A percentile compares a stretch with the other conserved stretches of the same genome.
Conservation (phyloP, 805 yeast genomes). For the Torulaspora gathmanii region DNA sequence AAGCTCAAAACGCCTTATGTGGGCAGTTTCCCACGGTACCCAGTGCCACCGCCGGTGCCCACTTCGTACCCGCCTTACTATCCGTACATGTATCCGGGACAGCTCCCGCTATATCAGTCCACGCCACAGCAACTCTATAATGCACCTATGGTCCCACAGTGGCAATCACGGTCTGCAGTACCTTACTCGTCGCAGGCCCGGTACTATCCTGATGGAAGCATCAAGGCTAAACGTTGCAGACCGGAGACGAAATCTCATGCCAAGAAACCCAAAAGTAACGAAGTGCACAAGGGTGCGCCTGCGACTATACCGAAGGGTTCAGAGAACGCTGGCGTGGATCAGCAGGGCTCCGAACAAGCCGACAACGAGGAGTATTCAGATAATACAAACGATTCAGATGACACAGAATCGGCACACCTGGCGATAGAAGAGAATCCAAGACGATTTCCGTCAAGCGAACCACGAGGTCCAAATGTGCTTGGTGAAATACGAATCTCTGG, state of each 20-base stretch:
- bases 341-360: neutral
- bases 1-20: slow-evolving; percentile 15
- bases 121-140: slow-evolving; percentile 5
- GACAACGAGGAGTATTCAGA: neutral
- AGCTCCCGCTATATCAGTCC: slow-evolving; percentile 10
- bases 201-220: slow-evolving; percentile 10
- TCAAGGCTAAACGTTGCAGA: slow-evolving; percentile 4
- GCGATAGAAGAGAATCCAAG: slow-evolving; percentile 29
- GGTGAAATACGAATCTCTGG: slow-evolving; percentile 29
- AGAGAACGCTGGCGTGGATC: neutral
- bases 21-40: slow-evolving; percentile 10
- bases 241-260: neutral
- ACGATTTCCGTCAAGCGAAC: slow-evolving; percentile 14
- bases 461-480: slow-evolving; percentile 7
- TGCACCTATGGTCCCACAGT: slow-evolving; percentile 2
- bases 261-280: neutral
- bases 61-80: slow-evolving; percentile 5
- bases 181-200: slow-evolving; percentile 15
- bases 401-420: slow-evolving; percentile 25
- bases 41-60: slow-evolving; percentile 10
- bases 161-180: slow-evolving; percentile 15
- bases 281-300: slow-evolving; percentile 2
- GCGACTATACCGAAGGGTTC: neutral
- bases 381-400: slow-evolving; percentile 11
- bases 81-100: slow-evolving; percentile 10